Conservation (phyloP, 108 stramenopile genomes). For the Cyclotella choctawhatcheeana region DNA sequence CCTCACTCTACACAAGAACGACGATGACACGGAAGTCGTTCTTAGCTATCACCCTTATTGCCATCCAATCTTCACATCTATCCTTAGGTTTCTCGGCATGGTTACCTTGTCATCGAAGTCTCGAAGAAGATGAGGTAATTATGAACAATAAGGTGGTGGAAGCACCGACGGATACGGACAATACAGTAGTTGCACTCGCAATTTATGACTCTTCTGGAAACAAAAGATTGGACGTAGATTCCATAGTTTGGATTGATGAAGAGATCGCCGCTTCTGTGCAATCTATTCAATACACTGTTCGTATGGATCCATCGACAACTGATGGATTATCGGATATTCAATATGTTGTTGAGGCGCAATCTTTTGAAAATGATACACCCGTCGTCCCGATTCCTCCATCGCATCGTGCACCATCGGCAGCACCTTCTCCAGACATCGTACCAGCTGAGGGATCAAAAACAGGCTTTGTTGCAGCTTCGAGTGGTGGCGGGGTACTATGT, state of each 20-base stretch:
- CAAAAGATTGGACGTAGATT: conserved; percentile 29
- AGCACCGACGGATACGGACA: conserved; percentile 9
- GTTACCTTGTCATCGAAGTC: conserved; percentile 41
- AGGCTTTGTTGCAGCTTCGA: conserved; percentile 26
- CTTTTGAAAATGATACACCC: conserved; percentile 11
- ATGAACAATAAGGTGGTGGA: conserved; percentile 44
- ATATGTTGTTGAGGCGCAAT: conserved; percentile 40
- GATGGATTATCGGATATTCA: conserved; percentile 41
- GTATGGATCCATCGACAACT: conserved; percentile 27
- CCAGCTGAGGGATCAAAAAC: neutral
- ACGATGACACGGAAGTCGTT: neutral
- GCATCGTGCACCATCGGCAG: conserved; percentile 8
- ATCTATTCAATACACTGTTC: conserved; percentile 25
- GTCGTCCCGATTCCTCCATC: conserved; percentile 2
- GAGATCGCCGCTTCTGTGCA: neutral
- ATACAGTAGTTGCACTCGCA: conserved; percentile 31
- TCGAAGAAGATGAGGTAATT: conserved; percentile 51
- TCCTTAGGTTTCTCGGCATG: conserved; percentile 40
- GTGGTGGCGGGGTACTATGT: conserved; percentile 38
- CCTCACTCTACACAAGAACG: neutral
- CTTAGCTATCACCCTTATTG: neutral
- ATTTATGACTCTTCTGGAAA: conserved; percentile 31
- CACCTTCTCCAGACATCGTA: neutral
- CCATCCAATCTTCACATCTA: conserved; percentile 10
- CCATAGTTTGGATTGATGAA: conserved; percentile 44